Evolutionary conservation across 2,329 filamentous ascomycete species (phyloP).

Genomic region (Talaromyces marneffei): DNA sequence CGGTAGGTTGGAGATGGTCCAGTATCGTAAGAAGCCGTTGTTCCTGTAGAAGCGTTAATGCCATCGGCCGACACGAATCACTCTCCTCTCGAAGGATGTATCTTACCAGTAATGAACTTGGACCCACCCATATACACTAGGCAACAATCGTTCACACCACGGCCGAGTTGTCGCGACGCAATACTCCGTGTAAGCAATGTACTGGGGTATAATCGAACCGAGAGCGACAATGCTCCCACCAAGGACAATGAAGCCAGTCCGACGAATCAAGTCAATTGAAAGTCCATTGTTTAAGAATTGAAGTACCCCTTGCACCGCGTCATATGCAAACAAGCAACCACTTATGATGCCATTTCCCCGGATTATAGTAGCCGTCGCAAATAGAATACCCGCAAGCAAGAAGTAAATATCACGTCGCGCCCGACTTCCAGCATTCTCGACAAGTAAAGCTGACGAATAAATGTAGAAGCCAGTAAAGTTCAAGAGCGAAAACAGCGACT

Average conservation of each 20-base stretch:
- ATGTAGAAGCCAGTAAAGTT: slow-evolving; percentile 67
- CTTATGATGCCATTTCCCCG: slow-evolving; percentile 84
- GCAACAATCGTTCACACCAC: slow-evolving; percentile 70
- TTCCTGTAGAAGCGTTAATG: slow-evolving; percentile 56
- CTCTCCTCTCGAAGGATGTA: background rate
- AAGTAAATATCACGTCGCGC: slow-evolving; percentile 44
- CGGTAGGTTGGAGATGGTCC: slow-evolving; percentile 78
- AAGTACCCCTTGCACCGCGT: slow-evolving; percentile 44
- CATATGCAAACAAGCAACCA: slow-evolving; percentile 67
- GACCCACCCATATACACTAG: slow-evolving; percentile 88
- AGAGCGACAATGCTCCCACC: slow-evolving; percentile 63
- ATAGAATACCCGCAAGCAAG: slow-evolving; percentile 59
- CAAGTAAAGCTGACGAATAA: slow-evolving; percentile 50
- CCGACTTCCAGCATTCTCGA: slow-evolving; percentile 25
- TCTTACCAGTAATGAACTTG: slow-evolving; percentile 80
- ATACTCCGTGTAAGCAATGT: slow-evolving; percentile 66
- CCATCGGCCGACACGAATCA: background rate
- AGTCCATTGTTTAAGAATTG: slow-evolving; percentile 37
- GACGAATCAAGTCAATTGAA: slow-evolving; percentile 41
- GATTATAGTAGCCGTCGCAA: slow-evolving; percentile 67
- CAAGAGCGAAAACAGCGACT: slow-evolving; percentile 71
- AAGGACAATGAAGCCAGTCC: slow-evolving; percentile 54
- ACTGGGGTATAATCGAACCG: slow-evolving; percentile 68
- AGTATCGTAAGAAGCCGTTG: slow-evolving; percentile 81
- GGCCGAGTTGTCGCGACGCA: slow-evolving; percentile 52